A percentile compares a stretch with the other conserved stretches of the same genome.
These are phyloP conservation scores for Cyclotella sp. DNA, from an alignment of 108 stramenopile species.

Conservation along the genomic window DNA sequence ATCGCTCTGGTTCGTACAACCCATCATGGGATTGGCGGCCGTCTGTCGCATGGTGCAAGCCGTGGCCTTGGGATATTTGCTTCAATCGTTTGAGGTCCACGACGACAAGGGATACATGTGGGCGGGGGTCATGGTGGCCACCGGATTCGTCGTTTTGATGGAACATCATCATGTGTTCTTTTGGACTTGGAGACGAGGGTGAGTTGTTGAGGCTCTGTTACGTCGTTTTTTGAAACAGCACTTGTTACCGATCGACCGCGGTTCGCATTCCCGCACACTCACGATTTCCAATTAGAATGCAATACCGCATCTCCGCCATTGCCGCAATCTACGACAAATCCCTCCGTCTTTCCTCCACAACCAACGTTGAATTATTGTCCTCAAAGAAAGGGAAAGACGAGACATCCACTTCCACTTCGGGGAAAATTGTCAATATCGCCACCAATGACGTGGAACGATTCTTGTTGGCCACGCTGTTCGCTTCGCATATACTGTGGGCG, in stretches of 20 bases:
- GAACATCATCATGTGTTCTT: slow-evolving; percentile 66
- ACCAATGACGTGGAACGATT: slow-evolving; percentile 94
- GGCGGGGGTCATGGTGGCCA: slow-evolving; percentile 65
- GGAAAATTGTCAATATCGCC: slow-evolving; percentile 88
- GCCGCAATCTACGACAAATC: slow-evolving; percentile 83
- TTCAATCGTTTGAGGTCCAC: slow-evolving; percentile 65
- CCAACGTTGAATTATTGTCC: slow-evolving; percentile 23
- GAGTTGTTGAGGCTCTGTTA: too few relatives aligned
- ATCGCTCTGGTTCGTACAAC: slow-evolving; percentile 70
- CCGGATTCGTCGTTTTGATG: slow-evolving; percentile 65
- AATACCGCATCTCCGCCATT: slow-evolving; percentile 73
- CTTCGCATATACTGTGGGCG: slow-evolving; percentile 77
- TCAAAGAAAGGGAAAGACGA: not conserved
- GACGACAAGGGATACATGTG: slow-evolving; percentile 55
- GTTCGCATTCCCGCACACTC: too few relatives aligned
- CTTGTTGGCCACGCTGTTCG: slow-evolving; percentile 71
- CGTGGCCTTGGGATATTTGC: slow-evolving; percentile 69
- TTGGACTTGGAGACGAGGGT: slow-evolving; percentile 52
- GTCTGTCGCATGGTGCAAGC: slow-evolving; percentile 67
- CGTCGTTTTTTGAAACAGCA: too few relatives aligned
- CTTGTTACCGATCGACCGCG: too few relatives aligned
- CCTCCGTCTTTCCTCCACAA: slow-evolving; percentile 46
- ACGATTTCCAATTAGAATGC: slow-evolving; percentile 54
- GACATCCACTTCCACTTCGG: slow-evolving; percentile 53
- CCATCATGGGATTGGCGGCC: slow-evolving; percentile 46